Conservation (phyloP, 345 rosid genomes). For the Camelina sativa region DNA sequence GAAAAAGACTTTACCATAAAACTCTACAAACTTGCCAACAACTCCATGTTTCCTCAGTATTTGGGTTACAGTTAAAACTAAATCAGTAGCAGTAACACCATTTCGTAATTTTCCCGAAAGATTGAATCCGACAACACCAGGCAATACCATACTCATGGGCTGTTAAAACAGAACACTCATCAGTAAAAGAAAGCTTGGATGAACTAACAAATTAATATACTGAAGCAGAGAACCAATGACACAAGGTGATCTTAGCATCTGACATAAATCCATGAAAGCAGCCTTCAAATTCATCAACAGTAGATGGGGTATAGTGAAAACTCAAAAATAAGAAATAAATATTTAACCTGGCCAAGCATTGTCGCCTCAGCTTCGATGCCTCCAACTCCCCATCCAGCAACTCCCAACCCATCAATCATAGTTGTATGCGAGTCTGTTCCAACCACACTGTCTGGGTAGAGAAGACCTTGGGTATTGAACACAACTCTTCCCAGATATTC, state of each 20-base stretch:
- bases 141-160: slow-evolving; percentile 99
- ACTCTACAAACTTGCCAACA: slow-evolving; percentile 98
- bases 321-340: not conserved
- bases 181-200: not conserved
- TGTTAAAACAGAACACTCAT: slow-evolving; percentile 37
- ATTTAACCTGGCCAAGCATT: slow-evolving; percentile 98
- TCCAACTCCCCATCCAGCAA: slow-evolving; percentile 99
- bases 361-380: slow-evolving; percentile 99
- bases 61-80: slow-evolving; percentile 97
- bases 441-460: slow-evolving; percentile 97
- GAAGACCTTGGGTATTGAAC: slow-evolving; percentile 73
- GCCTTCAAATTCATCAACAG: not conserved
- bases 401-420: slow-evolving; percentile 99
- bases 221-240: not conserved
- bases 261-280: not conserved
- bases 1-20: slow-evolving; percentile 54
- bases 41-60: slow-evolving; percentile 99
- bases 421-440: slow-evolving; percentile 99
- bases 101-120: slow-evolving; percentile 73
- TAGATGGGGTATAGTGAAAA: not conserved
- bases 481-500: slow-evolving; percentile 98
- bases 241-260: not conserved
- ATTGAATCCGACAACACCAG: slow-evolving; percentile 99
- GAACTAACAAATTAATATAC: not conserved
- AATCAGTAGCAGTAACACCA: slow-evolving; percentile 98